phyloP scores from a whole-genome alignment of 1,139 yeast genomes.

The Magnusiomyces clavatus region DNA sequence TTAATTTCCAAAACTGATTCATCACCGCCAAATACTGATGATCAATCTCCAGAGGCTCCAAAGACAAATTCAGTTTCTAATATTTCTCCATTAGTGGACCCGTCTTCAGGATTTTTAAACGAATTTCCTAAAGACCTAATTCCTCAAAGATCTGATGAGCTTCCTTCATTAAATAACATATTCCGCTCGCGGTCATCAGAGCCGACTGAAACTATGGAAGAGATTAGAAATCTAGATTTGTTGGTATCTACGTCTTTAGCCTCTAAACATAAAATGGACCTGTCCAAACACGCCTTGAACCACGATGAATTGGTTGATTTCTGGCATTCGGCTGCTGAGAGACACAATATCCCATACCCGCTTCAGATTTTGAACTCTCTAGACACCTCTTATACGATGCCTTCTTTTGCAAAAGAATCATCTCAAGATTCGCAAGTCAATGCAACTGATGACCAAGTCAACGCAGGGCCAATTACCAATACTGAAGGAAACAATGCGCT shows the following conservation, averaged over 20 bases:
- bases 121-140: conserved; percentile 4
- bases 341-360: not conserved
- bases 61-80: too few relatives aligned
- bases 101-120: conserved; percentile 1
- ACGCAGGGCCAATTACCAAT: not conserved
- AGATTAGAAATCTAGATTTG: not conserved
- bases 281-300: too few relatives aligned
- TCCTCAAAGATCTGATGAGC: not conserved
- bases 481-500: not conserved
- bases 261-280: not conserved
- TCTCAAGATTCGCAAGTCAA: not conserved
- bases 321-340: not conserved
- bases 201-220: not conserved
- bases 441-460: not conserved
- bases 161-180: conserved; percentile 42
- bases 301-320: not conserved
- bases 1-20: too few relatives aligned
- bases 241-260: not conserved
- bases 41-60: too few relatives aligned
- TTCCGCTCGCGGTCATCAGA: conserved; percentile 27
- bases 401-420: not conserved
- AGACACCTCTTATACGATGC: conserved; percentile 1
- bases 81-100: conserved; percentile 1
- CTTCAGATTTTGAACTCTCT: not conserved
- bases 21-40: too few relatives aligned